These are phyloP conservation scores for Pichia sp. DNA, from an alignment of 1,139 yeast genomes.

Conservation along the genomic window DNA sequence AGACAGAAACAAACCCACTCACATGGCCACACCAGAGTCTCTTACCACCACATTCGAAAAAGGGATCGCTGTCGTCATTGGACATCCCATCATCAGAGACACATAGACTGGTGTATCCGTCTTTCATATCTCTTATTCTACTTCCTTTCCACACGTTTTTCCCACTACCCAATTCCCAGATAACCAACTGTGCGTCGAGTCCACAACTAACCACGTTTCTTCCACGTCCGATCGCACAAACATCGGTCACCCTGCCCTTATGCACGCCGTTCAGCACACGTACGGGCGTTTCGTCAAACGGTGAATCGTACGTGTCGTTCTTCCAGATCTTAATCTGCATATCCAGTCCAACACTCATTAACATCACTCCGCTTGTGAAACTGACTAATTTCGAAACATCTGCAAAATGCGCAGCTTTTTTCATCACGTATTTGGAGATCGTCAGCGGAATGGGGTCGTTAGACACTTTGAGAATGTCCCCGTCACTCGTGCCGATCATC, in stretches of 20 bases:
- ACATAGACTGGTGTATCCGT: constrained; percentile 23
- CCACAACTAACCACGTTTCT: constrained; percentile 58
- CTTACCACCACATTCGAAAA: constrained; percentile 24
- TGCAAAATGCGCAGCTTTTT: constrained; percentile 42
- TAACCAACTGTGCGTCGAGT: constrained; percentile 48
- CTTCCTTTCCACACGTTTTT: constrained; percentile 39
- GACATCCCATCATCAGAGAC: constrained; percentile 15
- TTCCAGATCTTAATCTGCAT: constrained; percentile 56
- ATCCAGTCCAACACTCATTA: constrained; percentile 57
- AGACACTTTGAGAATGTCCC: constrained; percentile 33
- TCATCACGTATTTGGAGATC: not conserved
- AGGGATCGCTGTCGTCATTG: constrained; percentile 20
- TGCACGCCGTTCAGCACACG: constrained; percentile 49
- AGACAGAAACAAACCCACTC: constrained; percentile 42
- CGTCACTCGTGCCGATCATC: constrained; percentile 45
- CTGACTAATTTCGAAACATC: constrained; percentile 41
- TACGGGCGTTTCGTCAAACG: constrained; percentile 41
- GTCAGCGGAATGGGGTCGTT: not conserved
- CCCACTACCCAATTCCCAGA: constrained; percentile 73
- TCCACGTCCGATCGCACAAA: constrained; percentile 57
- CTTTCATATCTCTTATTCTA: constrained; percentile 34
- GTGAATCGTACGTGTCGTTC: constrained; percentile 32
- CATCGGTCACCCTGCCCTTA: constrained; percentile 42
- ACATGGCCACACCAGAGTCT: constrained; percentile 44
- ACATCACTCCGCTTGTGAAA: constrained; percentile 62